Percentiles rank a stretch among this genome's conserved stretches.
These are phyloP conservation scores for Fusarium proliferatum DNA, from an alignment of 2,329 filamentous ascomycete species.

Conservation along the genomic window DNA sequence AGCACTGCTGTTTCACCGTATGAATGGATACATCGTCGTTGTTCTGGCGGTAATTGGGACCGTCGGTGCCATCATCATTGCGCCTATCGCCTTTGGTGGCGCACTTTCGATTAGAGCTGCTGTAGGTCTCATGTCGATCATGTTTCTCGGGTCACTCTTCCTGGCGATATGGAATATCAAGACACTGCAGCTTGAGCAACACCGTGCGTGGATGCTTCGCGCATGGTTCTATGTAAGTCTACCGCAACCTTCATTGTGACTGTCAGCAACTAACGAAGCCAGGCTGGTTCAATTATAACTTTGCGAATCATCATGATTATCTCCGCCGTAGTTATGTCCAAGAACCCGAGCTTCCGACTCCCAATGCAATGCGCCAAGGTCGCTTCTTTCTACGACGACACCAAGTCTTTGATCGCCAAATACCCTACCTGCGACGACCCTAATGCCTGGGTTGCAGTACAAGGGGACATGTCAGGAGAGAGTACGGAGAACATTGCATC, in stretches of 20 bases:
- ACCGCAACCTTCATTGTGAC: rapidly evolving
- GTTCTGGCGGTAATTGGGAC: slow-evolving; percentile 59
- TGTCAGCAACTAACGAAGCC: background rate
- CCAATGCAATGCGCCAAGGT: slow-evolving; percentile 18
- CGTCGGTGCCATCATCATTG: slow-evolving; percentile 64
- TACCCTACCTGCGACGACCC: slow-evolving; percentile 7
- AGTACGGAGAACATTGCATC: slow-evolving; percentile 5
- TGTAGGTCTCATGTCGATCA: slow-evolving; percentile 56
- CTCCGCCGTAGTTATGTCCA: slow-evolving; percentile 11
- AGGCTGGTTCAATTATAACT: slow-evolving; percentile 22
- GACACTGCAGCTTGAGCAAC: slow-evolving; percentile 69
- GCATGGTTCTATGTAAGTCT: slow-evolving; percentile 27
- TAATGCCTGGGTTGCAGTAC: slow-evolving; percentile 13
- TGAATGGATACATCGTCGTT: slow-evolving; percentile 68
- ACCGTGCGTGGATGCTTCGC: slow-evolving; percentile 72
- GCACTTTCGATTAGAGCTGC: slow-evolving; percentile 58
- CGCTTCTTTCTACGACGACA: slow-evolving; percentile 12
- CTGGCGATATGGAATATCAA: slow-evolving; percentile 68
- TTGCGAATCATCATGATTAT: slow-evolving; percentile 22
- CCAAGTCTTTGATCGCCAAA: background rate
- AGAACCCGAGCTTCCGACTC: background rate
- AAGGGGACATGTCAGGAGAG: slow-evolving; percentile 14
- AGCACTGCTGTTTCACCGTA: slow-evolving; percentile 65
- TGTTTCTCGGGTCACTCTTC: slow-evolving; percentile 55
- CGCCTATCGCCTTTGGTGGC: slow-evolving; percentile 63